phyloP scores from a whole-genome alignment of 2,329 filamentous ascomycete genomes.

The Periconia sp. region DNA sequence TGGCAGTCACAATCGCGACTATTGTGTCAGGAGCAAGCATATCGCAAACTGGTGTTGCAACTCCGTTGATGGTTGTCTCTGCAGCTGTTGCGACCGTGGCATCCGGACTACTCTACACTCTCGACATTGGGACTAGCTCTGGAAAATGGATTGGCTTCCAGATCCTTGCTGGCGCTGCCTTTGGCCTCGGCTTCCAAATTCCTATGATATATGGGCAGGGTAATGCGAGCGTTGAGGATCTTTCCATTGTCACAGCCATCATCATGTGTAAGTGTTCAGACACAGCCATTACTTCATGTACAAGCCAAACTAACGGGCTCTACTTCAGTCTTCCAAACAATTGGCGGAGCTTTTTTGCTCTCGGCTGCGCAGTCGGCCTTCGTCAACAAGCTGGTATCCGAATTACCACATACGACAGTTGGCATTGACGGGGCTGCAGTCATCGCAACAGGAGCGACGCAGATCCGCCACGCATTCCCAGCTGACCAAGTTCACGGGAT shows the following conservation, averaged over 20 bases:
- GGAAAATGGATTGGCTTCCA: constrained; percentile 56
- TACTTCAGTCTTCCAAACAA: constrained; percentile 40
- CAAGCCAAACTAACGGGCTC: background rate
- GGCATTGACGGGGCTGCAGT: constrained; percentile 19
- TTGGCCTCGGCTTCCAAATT: background rate
- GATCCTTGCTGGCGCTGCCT: background rate
- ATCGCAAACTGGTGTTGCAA: constrained; percentile 38
- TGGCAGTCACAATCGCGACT: constrained; percentile 33
- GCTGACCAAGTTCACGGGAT: constrained; percentile 3
- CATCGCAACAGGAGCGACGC: constrained; percentile 48
- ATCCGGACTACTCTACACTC: constrained; percentile 51
- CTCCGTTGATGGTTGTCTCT: constrained; percentile 16
- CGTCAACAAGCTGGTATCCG: constrained; percentile 39
- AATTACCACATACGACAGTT: constrained; percentile 37
- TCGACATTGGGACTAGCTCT: constrained; percentile 40
- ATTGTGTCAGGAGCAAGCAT: constrained; percentile 21
- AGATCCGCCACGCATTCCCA: constrained; percentile 31
- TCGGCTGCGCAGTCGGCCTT: constrained; percentile 48
- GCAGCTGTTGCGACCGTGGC: constrained; percentile 24
- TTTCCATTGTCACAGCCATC: constrained; percentile 9
- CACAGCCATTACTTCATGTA: background rate
- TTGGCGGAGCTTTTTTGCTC: constrained; percentile 49
- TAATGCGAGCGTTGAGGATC: constrained; percentile 1
- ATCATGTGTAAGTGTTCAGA: constrained; percentile 6
- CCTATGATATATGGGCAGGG: constrained; percentile 8